phyloP scores from a whole-genome alignment of 495 filamentous ascomycete genomes.

The Aspergillus sclerotioniger region DNA sequence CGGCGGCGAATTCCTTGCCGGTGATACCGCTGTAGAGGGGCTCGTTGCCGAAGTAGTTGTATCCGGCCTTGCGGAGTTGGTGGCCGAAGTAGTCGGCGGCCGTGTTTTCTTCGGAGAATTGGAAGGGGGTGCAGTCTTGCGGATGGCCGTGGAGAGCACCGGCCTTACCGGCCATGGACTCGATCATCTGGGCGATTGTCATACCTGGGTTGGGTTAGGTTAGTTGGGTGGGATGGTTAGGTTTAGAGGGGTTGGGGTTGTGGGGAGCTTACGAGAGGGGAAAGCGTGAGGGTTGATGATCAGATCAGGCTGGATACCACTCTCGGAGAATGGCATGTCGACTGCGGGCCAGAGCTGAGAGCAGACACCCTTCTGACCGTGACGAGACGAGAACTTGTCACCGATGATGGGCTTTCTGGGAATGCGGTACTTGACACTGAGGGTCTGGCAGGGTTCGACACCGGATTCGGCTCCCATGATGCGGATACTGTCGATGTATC shows the following conservation, averaged over 20 bases:
- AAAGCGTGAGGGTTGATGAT: constrained; percentile 99
- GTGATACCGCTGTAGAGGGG: constrained; percentile 97
- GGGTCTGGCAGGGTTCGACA: constrained; percentile 73
- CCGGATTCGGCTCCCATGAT: constrained; percentile 80
- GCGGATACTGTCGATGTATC: constrained; percentile 89
- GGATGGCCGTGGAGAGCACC: constrained; percentile 91
- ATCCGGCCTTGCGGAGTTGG: constrained; percentile 89
- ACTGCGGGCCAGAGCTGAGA: constrained; percentile 94
- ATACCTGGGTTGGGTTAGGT: constrained; percentile 51
- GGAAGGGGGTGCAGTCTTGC: constrained; percentile 92
- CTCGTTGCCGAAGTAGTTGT: constrained; percentile 98
- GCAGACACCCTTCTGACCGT: constrained; percentile 66
- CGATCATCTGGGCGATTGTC: constrained; percentile 99
- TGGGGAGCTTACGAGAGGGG: constrained; percentile 73
- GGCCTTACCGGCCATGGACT: constrained; percentile 92
- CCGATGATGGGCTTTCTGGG: constrained; percentile 90
- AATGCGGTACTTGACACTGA: constrained; percentile 90
- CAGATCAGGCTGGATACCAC: constrained; percentile 92
- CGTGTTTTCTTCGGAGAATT: constrained; percentile 87
- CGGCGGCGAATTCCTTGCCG: constrained; percentile 85
- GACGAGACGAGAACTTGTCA: constrained; percentile 59
- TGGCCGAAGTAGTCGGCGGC: constrained; percentile 94
- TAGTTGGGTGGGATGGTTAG: constrained; percentile 2
- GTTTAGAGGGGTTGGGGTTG: too few species aligned
- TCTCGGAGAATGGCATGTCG: constrained; percentile 98